phyloP scores from a whole-genome alignment of 441 rosid species.

The Erysimum cheiri region DNA sequence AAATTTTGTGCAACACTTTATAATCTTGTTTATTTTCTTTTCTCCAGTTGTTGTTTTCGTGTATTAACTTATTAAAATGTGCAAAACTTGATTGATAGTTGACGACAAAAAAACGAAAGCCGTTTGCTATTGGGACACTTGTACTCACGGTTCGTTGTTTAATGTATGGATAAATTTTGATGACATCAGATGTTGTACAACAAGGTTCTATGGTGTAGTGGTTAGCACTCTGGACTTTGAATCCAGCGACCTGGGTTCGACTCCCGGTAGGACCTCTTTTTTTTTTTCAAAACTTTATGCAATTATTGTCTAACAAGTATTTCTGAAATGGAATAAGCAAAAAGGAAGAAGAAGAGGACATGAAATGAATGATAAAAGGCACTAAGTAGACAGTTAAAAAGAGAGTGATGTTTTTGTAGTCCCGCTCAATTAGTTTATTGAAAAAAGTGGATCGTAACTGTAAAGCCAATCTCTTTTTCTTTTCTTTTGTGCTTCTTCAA shows the following conservation, averaged over 20 bases:
- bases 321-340: background rate
- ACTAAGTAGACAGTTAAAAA: constrained; percentile 43
- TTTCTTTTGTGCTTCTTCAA: constrained; percentile 17
- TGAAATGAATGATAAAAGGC: constrained; percentile 37
- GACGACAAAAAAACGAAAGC: background rate
- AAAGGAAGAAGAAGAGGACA: background rate
- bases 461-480: constrained; percentile 33
- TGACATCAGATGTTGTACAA: background rate
- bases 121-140: no score
- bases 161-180: background rate
- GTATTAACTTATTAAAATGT: background rate
- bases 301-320: constrained; percentile 6
- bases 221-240: constrained; percentile 99
- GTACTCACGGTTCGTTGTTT: background rate
- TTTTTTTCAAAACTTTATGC: no score
- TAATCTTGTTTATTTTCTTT: constrained; percentile 1
- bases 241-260: constrained; percentile 99
- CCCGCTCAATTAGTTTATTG: constrained; percentile 16
- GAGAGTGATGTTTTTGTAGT: constrained; percentile 23
- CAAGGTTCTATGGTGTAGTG: constrained; percentile 95
- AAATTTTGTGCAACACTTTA: constrained; percentile 26
- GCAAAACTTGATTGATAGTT: background rate
- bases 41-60: background rate
- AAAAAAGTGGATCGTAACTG: constrained; percentile 34
- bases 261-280: constrained; percentile 79